Percentiles rank a stretch among this genome's conserved stretches.
Evolutionary conservation across 805 yeast genomes (phyloP).

Genomic region (Candida verbasci): DNA sequence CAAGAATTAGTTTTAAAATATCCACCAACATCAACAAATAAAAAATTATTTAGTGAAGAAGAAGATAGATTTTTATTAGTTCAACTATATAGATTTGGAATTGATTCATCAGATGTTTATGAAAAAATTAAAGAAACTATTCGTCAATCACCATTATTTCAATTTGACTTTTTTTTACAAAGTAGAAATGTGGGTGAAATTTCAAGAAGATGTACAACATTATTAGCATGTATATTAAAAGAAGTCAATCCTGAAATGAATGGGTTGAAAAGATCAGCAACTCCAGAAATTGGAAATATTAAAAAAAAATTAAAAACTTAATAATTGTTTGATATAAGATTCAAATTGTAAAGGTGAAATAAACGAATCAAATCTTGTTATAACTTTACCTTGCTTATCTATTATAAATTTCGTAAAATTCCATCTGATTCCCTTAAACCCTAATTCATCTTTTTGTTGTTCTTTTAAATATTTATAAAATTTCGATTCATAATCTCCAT

Average conservation of each 20-base stretch:
- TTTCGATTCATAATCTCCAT: conserved; percentile 28
- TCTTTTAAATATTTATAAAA: conserved; percentile 28
- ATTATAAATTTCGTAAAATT: conserved; percentile 74
- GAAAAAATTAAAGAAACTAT: conserved; percentile 76
- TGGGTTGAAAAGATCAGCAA: conserved; percentile 11
- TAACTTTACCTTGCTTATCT: conserved; percentile 53
- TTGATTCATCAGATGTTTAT: conserved; percentile 73
- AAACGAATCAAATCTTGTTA: conserved; percentile 58
- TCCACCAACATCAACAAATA: conserved; percentile 67
- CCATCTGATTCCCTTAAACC: conserved; percentile 57
- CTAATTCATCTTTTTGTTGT: conserved; percentile 23
- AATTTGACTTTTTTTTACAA: conserved; percentile 84
- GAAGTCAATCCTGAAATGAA: conserved; percentile 40
- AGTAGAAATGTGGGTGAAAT: conserved; percentile 76
- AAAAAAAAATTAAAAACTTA: conserved; percentile 11
- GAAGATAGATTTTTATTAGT: conserved; percentile 87
- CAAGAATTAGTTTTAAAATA: conserved; percentile 68
- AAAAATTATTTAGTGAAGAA: conserved; percentile 70
- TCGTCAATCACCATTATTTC: conserved; percentile 68
- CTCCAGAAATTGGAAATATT: conserved; percentile 11
- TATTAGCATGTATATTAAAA: conserved; percentile 67
- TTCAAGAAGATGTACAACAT: conserved; percentile 74
- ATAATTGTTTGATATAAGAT: conserved; percentile 16
- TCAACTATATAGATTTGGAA: conserved; percentile 74
- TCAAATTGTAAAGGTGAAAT: conserved; percentile 64